phyloP scores from a whole-genome alignment of 805 yeast genomes.

The Suhomyces xylopsoci region DNA sequence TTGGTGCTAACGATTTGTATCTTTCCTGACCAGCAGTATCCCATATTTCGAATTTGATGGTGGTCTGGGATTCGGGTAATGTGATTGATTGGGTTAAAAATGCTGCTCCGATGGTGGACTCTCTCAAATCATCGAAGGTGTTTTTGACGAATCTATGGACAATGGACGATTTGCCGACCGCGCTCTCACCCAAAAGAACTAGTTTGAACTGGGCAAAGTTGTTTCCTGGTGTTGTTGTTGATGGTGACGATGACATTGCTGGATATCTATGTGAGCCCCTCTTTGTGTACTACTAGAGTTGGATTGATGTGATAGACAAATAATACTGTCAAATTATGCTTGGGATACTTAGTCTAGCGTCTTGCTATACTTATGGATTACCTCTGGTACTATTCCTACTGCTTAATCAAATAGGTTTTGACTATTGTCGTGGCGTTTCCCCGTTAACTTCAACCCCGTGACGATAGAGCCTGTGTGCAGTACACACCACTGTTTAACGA shows the following conservation, averaged over 20 bases:
- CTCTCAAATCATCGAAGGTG: slow-evolving; percentile 67
- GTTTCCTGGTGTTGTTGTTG: slow-evolving; percentile 8
- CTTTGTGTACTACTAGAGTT: not conserved
- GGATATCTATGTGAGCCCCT: not conserved
- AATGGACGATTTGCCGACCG: slow-evolving; percentile 75
- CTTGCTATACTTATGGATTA: not conserved
- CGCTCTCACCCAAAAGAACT: slow-evolving; percentile 76
- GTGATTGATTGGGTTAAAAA: slow-evolving; percentile 68
- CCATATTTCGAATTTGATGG: slow-evolving; percentile 77
- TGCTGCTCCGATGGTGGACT: slow-evolving; percentile 85
- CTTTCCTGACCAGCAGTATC: slow-evolving; percentile 87
- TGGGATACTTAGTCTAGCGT: not conserved
- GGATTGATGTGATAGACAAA: not conserved
- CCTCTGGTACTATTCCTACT: not conserved
- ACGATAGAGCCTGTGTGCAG: not conserved
- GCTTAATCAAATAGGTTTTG: not conserved
- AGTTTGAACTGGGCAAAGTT: slow-evolving; percentile 57
- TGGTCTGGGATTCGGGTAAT: slow-evolving; percentile 47
- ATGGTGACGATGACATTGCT: slow-evolving; percentile 1
- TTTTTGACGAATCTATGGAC: slow-evolving; percentile 71
- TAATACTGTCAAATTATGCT: not conserved
- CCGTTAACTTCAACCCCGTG: not conserved
- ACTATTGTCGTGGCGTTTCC: not conserved
- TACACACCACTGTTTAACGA: not conserved
- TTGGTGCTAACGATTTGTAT: slow-evolving; percentile 73